Evolutionary conservation across 805 yeast genomes (phyloP).

Genomic region (Kazachstania africana): DNA sequence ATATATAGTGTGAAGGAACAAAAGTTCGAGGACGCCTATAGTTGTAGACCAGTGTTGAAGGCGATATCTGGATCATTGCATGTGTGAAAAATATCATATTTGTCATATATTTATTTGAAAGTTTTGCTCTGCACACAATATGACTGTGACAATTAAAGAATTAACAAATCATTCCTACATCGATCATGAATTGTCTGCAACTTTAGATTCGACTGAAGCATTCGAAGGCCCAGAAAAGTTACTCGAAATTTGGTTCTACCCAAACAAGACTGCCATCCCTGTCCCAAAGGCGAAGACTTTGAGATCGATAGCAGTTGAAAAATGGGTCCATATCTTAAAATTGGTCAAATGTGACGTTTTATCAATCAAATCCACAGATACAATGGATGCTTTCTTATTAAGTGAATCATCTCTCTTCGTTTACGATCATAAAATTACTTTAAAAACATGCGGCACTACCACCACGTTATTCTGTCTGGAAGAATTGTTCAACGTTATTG

Average conservation of each 20-base stretch:
- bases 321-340: conserved; percentile 67
- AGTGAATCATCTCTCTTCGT: conserved; percentile 88
- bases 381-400: conserved; percentile 72
- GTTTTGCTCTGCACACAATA: conserved; percentile 2
- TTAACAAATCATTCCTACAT: conserved; percentile 38
- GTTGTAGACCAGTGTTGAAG: too few relatives aligned
- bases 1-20: too few relatives aligned
- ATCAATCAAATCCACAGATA: conserved; percentile 56
- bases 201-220: conserved; percentile 79
- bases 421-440: conserved; percentile 69
- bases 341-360: conserved; percentile 80
- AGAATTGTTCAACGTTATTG: conserved; percentile 43
- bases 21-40: too few relatives aligned
- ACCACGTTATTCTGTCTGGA: conserved; percentile 73
- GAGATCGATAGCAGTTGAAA: conserved; percentile 49
- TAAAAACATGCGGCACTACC: conserved; percentile 95
- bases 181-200: conserved; percentile 68
- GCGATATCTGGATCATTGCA: neutral
- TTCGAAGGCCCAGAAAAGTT: conserved; percentile 97
- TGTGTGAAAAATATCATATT: neutral
- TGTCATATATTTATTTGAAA: too few relatives aligned
- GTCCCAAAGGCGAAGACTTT: conserved; percentile 35
- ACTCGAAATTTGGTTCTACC: conserved; percentile 79
- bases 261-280: conserved; percentile 26
- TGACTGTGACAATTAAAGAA: conserved; percentile 27